Percentiles rank a stretch among this genome's conserved stretches.
phyloP scores from a whole-genome alignment of 148 eudicot genomes.

The Gaultheria prostrata region DNA sequence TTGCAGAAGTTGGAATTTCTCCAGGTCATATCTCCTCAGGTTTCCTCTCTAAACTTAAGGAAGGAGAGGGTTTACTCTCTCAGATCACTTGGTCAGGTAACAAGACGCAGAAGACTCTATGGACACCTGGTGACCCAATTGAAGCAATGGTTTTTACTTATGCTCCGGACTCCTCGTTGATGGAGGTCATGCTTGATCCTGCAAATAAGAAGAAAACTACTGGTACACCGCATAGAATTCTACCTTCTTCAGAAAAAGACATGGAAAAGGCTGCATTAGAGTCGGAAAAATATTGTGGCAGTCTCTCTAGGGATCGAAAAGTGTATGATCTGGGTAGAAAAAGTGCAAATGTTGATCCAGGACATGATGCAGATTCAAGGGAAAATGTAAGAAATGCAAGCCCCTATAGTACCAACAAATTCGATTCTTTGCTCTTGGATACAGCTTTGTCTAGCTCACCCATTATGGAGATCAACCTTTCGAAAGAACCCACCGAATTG shows the following conservation, averaged over 20 bases:
- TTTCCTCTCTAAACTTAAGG: conserved; percentile 4
- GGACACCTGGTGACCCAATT: conserved; percentile 20
- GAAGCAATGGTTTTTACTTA: conserved; percentile 24
- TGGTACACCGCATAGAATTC: conserved; percentile 18
- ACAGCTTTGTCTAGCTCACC: conserved; percentile 25
- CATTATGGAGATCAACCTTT: conserved; percentile 15
- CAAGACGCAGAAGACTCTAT: conserved; percentile 22
- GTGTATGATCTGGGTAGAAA: conserved; percentile 18
- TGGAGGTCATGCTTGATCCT: conserved; percentile 31
- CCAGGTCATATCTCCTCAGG: conserved; percentile 15
- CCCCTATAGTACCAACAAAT: conserved; percentile 22
- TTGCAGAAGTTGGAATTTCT: conserved; percentile 26
- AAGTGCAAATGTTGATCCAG: conserved; percentile 1
- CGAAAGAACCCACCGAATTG: conserved; percentile 18
- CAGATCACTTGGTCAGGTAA: conserved; percentile 30
- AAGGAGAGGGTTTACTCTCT: conserved; percentile 36
- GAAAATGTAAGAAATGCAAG: conserved; percentile 26
- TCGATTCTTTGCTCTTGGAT: conserved; percentile 20
- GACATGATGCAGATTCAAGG: conserved; percentile 18
- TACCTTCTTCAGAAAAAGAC: conserved; percentile 28
- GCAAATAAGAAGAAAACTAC: conserved; percentile 17
- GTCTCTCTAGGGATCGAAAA: conserved; percentile 22
- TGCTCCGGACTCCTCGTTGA: conserved; percentile 33
- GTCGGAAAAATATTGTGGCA: conserved; percentile 25
- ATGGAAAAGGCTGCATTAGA: conserved; percentile 26